Evolutionary conservation across 2,329 filamentous ascomycete genomes (phyloP), one percentile per base, ranked within the genome.

Genomic region (Aureobasidium sp.): DNA sequence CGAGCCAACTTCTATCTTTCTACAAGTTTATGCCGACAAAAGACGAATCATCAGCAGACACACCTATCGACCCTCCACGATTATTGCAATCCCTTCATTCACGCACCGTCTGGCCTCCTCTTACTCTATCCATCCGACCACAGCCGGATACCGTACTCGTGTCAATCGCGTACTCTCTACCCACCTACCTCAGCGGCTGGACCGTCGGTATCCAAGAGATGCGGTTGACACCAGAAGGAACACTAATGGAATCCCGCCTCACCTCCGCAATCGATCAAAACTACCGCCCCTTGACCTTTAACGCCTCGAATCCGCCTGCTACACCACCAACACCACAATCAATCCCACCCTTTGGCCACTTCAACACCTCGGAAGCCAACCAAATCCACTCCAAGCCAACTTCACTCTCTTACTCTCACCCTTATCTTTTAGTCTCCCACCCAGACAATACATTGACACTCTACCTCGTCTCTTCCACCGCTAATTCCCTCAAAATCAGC

Each of bases 161-260:
- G 2, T 91, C 90, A 0, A 89, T 97, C 63, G 92, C 90, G 1
- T 97, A 96, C 72, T 89, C 90, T 0, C 85, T 95, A 66, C 86
- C 88, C 16, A 88, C 89, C 2, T 84, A 86, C 67, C 79, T 87
- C 3, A 85, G 85, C 47, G 91, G 91, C 32, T 97, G 92, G 90
- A 91, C 89, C 8, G 82, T 96, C 16, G 92, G 91, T 2, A 84
- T 97, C n/a, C 93, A 97, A 72, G 93, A 97, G 72, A 78, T 97
- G 47, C 85, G 88, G 62, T 81, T 96, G n/a, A 74, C 74, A 36
- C 72, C 72, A 54, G 71, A 75, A 49, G 82, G 82, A 7, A 74
- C 74, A 14, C 71, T 83, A 0, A 67, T 79, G 1, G 73, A 76
- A 39, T 82, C 81, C 2, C 77, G 80, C 8, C 67, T 82, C 3